A percentile compares a stretch with the other conserved stretches of the same genome.
These are phyloP conservation scores for Clavulina sp. DNA, from an alignment of 768 basidiomycete species.

Conservation along the genomic window DNA sequence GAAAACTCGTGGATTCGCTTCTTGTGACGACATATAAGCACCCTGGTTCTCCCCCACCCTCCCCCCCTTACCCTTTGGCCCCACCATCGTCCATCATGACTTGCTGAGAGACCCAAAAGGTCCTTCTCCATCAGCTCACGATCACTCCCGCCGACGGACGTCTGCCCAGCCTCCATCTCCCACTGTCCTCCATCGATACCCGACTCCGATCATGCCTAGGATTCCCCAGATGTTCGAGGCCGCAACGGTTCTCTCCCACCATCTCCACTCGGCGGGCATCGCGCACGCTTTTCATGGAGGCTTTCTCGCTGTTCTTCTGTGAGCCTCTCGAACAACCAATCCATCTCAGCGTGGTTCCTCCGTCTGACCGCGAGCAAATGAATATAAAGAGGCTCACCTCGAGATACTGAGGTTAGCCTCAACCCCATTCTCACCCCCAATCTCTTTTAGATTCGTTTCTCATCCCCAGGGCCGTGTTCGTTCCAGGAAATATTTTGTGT, in stretches of 20 bases:
- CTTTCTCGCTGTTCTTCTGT: constrained; percentile 47
- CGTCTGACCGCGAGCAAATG: background rate
- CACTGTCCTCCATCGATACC: constrained; percentile 14
- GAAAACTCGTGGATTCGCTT: too few species aligned
- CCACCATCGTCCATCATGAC: constrained; percentile 24
- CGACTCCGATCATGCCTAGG: constrained; percentile 37
- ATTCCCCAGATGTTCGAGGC: constrained; percentile 62
- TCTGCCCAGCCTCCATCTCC: too few species aligned
- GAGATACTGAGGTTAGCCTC: constrained; percentile 42
- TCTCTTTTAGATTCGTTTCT: background rate
- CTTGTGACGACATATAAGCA: background rate
- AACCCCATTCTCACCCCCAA: background rate
- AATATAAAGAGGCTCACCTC: constrained; percentile 27
- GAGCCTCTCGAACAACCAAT: background rate
- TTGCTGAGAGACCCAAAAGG: too few species aligned
- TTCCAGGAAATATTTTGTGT: constrained; percentile 68
- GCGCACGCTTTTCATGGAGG: constrained; percentile 74
- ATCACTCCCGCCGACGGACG: too few species aligned
- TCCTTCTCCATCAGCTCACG: too few species aligned
- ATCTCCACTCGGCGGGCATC: constrained; percentile 38
- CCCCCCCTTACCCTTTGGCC: constrained; percentile 17
- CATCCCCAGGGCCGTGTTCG: constrained; percentile 4
- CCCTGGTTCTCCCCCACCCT: background rate
- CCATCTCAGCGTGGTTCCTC: background rate
- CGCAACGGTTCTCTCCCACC: constrained; percentile 50